These are phyloP conservation scores for Celoporthe dispersa DNA, from an alignment of 2,329 filamentous ascomycete species.

Conservation along the genomic window DNA sequence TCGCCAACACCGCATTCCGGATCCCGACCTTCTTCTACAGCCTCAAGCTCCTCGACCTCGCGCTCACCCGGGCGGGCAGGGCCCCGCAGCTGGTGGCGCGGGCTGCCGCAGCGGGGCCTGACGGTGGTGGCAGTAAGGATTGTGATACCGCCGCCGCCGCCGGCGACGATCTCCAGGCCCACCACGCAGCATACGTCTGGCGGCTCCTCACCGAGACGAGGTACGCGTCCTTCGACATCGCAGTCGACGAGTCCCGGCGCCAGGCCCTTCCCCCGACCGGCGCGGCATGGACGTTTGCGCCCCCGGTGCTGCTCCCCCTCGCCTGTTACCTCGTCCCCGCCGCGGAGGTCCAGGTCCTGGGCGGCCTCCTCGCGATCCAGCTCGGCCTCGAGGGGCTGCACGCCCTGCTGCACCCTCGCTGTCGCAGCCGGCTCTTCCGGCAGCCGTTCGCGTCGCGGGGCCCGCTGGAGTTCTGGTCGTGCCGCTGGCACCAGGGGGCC, in stretches of 20 bases:
- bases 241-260: constrained; percentile 15
- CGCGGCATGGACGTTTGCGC: neutral
- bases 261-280: neutral
- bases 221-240: constrained; percentile 20
- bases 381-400: constrained; percentile 16
- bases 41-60: constrained; percentile 20
- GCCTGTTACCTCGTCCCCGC: neutral
- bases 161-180: neutral
- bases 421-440: constrained; percentile 12
- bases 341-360: constrained; percentile 13
- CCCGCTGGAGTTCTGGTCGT: constrained; percentile 14
- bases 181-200: constrained; percentile 7
- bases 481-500: constrained; percentile 21
- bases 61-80: constrained; percentile 3
- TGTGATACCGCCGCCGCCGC: no score
- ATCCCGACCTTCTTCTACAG: constrained; percentile 21
- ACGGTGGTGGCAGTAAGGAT: no score
- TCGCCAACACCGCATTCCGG: constrained; percentile 6
- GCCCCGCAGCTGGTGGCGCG: constrained; percentile 8
- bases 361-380: constrained; percentile 8
- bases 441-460: constrained; percentile 8
- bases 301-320: constrained; percentile 7
- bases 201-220: constrained; percentile 14
- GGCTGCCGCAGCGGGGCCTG: no score
- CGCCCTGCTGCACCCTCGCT: constrained; percentile 10